Evolutionary conservation across 352 stramenopile genomes (phyloP), one percentile per base, ranked within the genome.

Genomic region (Phytopythium helicoides): DNA sequence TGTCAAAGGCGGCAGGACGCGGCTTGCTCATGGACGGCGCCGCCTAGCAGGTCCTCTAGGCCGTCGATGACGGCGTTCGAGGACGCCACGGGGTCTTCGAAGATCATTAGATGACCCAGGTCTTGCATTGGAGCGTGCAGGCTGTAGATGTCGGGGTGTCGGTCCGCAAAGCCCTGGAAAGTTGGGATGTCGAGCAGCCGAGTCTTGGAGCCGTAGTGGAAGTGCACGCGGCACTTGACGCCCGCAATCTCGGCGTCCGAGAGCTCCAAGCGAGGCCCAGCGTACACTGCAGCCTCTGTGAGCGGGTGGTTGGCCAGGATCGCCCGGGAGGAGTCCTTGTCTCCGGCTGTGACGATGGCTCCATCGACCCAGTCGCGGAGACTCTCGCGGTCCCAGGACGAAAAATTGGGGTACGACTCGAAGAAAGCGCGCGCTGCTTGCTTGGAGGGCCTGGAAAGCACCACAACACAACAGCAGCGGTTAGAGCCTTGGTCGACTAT

Each of bases 251-350:
- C 61, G 6, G 42, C 47, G 7, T 67, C 56, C 1, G 47, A 64
- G 6, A 85, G 26, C 16, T 37, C 26, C 8, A 73, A 25, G 8
- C 52, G 37, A n/a, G 18, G 33, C 1, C 58, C 65, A 9, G 34
- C 54, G 53, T 81, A 87, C 1, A 76, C 14, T 12, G 59, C 62
- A 14, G 69, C 68, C 53, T 80, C 73, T 22, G 74, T 52, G 28
- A 61, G 59, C 21, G 76, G 76, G 28, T 75, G 57, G n/a, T 64
- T 71, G 15, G 62, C 58, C 0, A 75, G 55, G 12, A 66, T 52
- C 2, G 59, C 54, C 12, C 18, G 16, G 1, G 55, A 54, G 3
- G 56, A 31, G 21, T 65, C 58, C 9, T 63, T 31, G 3, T 58
- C 28, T 33, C 28, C 38, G 36, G 69, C 66, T 33, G 62, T 61